Percentiles rank a stretch among this genome's conserved stretches.
Evolutionary conservation across 2,329 filamentous ascomycete genomes (phyloP).

Genomic region (Didymella lethalis): DNA sequence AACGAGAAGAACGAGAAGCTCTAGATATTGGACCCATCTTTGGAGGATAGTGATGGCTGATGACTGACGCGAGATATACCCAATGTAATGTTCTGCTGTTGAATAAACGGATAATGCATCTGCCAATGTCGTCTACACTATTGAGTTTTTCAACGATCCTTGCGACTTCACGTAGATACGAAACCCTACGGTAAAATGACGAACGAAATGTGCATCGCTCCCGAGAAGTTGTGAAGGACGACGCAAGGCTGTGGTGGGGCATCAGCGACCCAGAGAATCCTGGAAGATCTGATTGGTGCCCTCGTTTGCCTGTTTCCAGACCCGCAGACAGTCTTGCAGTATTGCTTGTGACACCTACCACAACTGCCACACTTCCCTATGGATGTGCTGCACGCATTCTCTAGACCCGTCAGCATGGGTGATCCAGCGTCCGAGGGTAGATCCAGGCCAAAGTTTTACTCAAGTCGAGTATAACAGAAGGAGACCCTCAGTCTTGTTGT

Average conservation of each 20-base stretch:
- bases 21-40: background rate
- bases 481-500: background rate
- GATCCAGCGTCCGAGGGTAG: background rate
- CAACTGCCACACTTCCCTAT: background rate
- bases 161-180: background rate
- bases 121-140: background rate
- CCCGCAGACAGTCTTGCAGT: background rate
- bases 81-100: background rate
- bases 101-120: background rate
- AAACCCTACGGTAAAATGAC: background rate
- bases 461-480: background rate
- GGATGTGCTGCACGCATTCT: background rate
- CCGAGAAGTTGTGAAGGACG: background rate
- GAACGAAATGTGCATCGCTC: background rate
- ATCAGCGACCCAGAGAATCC: background rate
- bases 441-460: background rate
- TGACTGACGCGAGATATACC: conserved; percentile 9
- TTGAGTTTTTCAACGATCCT: background rate
- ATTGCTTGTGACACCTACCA: background rate
- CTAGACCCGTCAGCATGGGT: background rate
- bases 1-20: conserved; percentile 37
- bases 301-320: background rate
- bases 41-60: background rate
- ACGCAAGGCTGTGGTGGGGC: background rate
- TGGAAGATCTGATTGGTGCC: background rate